A percentile compares a stretch with the other conserved stretches of the same genome.
These are phyloP conservation scores for Tuber umbilicatum DNA, from an alignment of 495 filamentous ascomycete genomes.

Conservation along the genomic window DNA sequence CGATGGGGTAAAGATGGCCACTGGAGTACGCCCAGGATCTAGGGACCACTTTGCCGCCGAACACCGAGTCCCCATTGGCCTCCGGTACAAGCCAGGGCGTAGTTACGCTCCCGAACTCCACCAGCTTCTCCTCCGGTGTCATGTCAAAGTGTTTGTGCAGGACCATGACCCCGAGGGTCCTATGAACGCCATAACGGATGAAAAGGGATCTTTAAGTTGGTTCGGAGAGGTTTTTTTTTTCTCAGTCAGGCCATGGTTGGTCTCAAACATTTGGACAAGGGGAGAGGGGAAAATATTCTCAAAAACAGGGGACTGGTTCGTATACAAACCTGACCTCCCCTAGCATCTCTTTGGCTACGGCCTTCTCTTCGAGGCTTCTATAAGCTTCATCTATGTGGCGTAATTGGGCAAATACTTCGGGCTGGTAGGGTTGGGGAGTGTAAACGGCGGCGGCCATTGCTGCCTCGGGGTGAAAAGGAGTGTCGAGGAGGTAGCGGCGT, in stretches of 20 bases:
- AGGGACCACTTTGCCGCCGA: constrained; percentile 35
- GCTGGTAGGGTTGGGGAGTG: constrained; percentile 13
- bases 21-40: constrained; percentile 32
- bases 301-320: neutral
- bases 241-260: neutral
- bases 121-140: constrained; percentile 30
- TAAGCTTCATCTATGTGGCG: constrained; percentile 24
- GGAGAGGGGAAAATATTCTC: neutral
- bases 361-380: constrained; percentile 19
- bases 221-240: neutral
- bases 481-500: neutral
- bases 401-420: constrained; percentile 21
- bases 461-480: neutral
- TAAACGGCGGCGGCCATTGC: constrained; percentile 21
- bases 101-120: constrained; percentile 35
- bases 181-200: constrained; percentile 27
- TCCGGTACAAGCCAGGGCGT: constrained; percentile 32
- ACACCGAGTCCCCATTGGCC: constrained; percentile 18
- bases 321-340: constrained; percentile 21
- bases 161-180: constrained; percentile 31
- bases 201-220: constrained; percentile 29
- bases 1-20: constrained; percentile 35
- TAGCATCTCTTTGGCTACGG: constrained; percentile 18
- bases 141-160: constrained; percentile 40
- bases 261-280: constrained; percentile 4